Percentiles rank a stretch among this genome's conserved stretches.
phyloP scores from a whole-genome alignment of 2,329 filamentous ascomycete genomes.

The Atkinsonella texensis region DNA sequence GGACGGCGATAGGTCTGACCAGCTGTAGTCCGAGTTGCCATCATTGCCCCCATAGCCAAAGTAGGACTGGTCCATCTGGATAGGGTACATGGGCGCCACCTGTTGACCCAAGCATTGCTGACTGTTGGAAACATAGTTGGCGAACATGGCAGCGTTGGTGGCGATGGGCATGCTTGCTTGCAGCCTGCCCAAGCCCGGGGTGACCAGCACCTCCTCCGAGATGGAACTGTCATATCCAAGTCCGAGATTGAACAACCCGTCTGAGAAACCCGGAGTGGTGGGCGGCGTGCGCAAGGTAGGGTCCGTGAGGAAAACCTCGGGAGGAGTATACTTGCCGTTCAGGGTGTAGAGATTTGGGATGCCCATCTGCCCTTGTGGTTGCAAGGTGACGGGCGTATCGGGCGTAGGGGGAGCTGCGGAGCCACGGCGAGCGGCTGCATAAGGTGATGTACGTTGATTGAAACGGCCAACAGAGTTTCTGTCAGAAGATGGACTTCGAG shows the following conservation, averaged over 20 bases:
- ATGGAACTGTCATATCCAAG: slow-evolving; percentile 26
- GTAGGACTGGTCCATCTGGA: slow-evolving; percentile 30
- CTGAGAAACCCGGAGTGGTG: slow-evolving; percentile 36
- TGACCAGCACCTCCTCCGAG: slow-evolving; percentile 36
- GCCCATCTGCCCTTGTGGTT: slow-evolving; percentile 26
- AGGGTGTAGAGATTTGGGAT: slow-evolving; percentile 22
- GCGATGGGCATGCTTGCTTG: slow-evolving; percentile 35
- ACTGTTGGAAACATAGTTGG: slow-evolving; percentile 32
- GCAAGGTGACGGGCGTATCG: slow-evolving; percentile 32
- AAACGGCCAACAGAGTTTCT: slow-evolving; percentile 33
- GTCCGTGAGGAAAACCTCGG: slow-evolving; percentile 24
- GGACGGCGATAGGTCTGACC: slow-evolving; percentile 32
- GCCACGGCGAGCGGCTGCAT: slow-evolving; percentile 23
- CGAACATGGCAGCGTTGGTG: slow-evolving; percentile 26
- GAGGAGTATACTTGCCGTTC: slow-evolving; percentile 17
- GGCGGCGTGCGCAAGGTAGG: slow-evolving; percentile 40
- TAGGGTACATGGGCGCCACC: slow-evolving; percentile 4
- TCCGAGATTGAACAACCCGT: slow-evolving; percentile 28
- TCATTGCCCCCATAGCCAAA: slow-evolving; percentile 26
- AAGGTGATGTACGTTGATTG: slow-evolving; percentile 31
- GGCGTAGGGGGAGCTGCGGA: slow-evolving; percentile 37
- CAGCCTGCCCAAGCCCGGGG: slow-evolving; percentile 32
- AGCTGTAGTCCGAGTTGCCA: slow-evolving; percentile 33
- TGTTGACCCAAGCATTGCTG: slow-evolving; percentile 27
- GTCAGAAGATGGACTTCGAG: slow-evolving; percentile 29